Evolutionary conservation across 2,329 filamentous ascomycete species (phyloP).

Genomic region (Hypoxylon sp.): DNA sequence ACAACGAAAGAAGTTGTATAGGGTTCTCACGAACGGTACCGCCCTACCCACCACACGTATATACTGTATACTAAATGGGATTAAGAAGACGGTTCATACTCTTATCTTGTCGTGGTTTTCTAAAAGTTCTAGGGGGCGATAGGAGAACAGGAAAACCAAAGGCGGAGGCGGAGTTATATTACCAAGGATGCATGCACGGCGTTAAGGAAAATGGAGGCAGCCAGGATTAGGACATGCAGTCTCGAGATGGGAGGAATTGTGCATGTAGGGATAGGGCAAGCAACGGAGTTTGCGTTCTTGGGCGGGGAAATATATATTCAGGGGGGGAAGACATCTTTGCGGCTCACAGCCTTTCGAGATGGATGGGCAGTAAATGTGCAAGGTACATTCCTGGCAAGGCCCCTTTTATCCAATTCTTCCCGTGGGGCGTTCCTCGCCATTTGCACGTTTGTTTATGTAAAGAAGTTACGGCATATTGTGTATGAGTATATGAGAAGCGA

Average conservation of each 20-base stretch:
- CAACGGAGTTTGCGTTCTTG: constrained; percentile 34
- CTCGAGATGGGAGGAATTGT: constrained; percentile 21
- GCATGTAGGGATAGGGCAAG: constrained; percentile 29
- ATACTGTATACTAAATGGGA: constrained; percentile 33
- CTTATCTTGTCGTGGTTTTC: constrained; percentile 8
- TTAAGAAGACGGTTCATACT: constrained; percentile 2
- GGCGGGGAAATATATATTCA: constrained; percentile 29
- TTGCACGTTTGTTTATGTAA: constrained; percentile 2
- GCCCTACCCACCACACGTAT: constrained; percentile 17
- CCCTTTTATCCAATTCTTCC: background rate
- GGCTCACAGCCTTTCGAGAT: constrained; percentile 16
- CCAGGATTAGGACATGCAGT: constrained; percentile 25
- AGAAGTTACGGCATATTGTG: constrained; percentile 6
- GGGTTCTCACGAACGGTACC: background rate
- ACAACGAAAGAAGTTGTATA: constrained; percentile 7
- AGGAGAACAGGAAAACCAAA: constrained; percentile 7
- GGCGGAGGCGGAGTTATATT: constrained; percentile 28
- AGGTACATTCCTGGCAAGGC: constrained; percentile 28
- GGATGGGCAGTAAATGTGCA: constrained; percentile 19
- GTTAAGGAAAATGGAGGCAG: constrained; percentile 38
- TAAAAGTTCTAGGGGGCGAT: constrained; percentile 14
- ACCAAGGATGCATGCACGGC: constrained; percentile 42
- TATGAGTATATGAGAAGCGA: constrained; percentile 16
- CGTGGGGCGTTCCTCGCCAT: constrained; percentile 3
- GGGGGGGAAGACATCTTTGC: constrained; percentile 26